Conservation (phyloP, 2,329 filamentous ascomycete species). For the Aspergillus amoenus region DNA sequence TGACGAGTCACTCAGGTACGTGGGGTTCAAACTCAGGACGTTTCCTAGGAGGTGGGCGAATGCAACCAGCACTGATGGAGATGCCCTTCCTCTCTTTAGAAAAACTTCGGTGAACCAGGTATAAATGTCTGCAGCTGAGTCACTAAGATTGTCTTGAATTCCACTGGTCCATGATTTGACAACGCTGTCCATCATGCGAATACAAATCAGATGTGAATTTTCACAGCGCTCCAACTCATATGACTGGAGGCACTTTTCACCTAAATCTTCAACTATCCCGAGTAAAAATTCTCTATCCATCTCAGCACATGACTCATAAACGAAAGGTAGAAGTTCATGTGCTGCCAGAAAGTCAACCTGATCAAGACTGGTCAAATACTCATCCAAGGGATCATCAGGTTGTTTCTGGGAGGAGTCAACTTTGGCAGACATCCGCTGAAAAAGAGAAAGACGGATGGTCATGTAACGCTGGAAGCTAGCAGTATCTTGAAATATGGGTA, state of each 20-base stretch:
- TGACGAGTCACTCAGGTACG: conserved; percentile 62
- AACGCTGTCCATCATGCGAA: conserved; percentile 67
- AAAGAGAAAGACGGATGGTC: conserved; percentile 35
- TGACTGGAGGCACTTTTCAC: conserved; percentile 49
- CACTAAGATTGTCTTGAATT: conserved; percentile 59
- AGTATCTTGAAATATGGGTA: conserved; percentile 31
- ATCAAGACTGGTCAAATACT: conserved; percentile 38
- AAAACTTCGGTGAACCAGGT: conserved; percentile 69
- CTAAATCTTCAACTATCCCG: conserved; percentile 48
- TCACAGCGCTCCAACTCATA: conserved; percentile 72
- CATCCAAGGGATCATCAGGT: conserved; percentile 22
- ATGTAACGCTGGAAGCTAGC: conserved; percentile 38
- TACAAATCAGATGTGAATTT: conserved; percentile 64
- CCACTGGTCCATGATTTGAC: conserved; percentile 62
- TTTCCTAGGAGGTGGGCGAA: conserved; percentile 69
- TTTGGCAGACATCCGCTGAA: conserved; percentile 21
- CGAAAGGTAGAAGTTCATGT: conserved; percentile 28
- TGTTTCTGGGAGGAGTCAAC: not conserved
- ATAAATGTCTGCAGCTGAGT: conserved; percentile 73
- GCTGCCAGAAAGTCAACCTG: conserved; percentile 40
- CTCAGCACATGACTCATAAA: conserved; percentile 30
- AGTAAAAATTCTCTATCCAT: conserved; percentile 40
- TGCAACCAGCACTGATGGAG: conserved; percentile 64
- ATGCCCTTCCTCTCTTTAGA: conserved; percentile 68
- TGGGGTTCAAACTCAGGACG: conserved; percentile 65